Conservation (phyloP, 1,284 basidiomycete species). For the Calocybe gambosa region DNA sequence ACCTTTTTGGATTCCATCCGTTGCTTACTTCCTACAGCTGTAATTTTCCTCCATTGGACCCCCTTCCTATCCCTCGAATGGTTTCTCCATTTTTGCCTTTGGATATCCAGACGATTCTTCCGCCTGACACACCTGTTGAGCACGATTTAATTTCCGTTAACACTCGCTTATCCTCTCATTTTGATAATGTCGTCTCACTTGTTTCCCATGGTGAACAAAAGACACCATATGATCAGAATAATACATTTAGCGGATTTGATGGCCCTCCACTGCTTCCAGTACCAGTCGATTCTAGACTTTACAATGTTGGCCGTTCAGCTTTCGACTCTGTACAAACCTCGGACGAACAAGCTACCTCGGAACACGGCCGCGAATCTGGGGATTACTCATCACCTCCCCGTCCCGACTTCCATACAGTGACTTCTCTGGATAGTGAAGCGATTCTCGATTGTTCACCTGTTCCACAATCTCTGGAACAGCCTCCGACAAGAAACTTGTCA, state of each 20-base stretch:
- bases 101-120: neutral
- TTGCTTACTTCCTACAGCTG: neutral
- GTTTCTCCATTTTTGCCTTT: neutral
- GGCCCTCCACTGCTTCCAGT: neutral
- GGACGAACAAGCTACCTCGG: neutral
- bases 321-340: neutral
- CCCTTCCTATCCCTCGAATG: neutral
- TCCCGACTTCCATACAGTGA: neutral
- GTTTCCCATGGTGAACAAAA: neutral
- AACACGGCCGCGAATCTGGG: neutral
- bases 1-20: neutral
- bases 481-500: constrained; percentile 18
- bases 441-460: constrained; percentile 23
- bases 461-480: constrained; percentile 9
- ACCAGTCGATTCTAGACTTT: neutral
- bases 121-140: neutral
- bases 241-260: neutral
- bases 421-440: constrained; percentile 27
- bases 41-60: neutral
- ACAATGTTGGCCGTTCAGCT: neutral
- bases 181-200: neutral
- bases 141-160: neutral
- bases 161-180: neutral
- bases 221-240: neutral
- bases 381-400: neutral